Percentiles rank a stretch among this genome's conserved stretches.
Conservation (phyloP, 805 yeast species). For the Ogataea henricii region DNA sequence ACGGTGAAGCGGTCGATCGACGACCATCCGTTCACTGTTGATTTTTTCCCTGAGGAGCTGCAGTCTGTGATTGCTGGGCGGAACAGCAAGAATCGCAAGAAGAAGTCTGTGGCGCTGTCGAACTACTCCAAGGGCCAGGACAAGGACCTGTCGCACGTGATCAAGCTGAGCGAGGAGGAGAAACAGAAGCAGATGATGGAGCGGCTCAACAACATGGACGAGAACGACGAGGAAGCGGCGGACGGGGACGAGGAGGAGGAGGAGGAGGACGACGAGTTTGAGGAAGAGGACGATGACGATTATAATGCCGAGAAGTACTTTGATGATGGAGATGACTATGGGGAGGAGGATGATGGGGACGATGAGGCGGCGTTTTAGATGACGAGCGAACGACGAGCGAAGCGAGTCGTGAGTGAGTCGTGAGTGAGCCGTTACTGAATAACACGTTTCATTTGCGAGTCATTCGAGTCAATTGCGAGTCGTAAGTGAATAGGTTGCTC, state of each 20-base stretch:
- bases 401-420: background rate
- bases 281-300: conserved; percentile 76
- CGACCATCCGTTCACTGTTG: conserved; percentile 73
- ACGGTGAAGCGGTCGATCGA: conserved; percentile 70
- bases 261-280: conserved; percentile 68
- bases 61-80: conserved; percentile 66
- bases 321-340: conserved; percentile 69
- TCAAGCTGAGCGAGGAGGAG: conserved; percentile 30
- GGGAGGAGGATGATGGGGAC: conserved; percentile 60
- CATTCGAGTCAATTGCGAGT: too few species aligned
- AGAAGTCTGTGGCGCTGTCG: conserved; percentile 45
- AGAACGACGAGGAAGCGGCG: conserved; percentile 46
- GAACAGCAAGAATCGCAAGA: conserved; percentile 50
- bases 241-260: conserved; percentile 50
- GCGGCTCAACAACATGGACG: conserved; percentile 37
- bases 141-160: conserved; percentile 36
- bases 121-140: conserved; percentile 42
- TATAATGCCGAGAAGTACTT: conserved; percentile 80
- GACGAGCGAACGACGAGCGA: background rate
- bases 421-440: too few species aligned
- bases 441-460: too few species aligned
- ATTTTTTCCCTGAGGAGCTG: conserved; percentile 77
- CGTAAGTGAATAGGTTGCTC: too few species aligned
- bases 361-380: conserved; percentile 70
- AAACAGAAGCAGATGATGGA: conserved; percentile 34